Percentiles rank a stretch among this genome's conserved stretches.
Evolutionary conservation across 2,329 filamentous ascomycete genomes (phyloP).

Genomic region (Claviceps arundinis): DNA sequence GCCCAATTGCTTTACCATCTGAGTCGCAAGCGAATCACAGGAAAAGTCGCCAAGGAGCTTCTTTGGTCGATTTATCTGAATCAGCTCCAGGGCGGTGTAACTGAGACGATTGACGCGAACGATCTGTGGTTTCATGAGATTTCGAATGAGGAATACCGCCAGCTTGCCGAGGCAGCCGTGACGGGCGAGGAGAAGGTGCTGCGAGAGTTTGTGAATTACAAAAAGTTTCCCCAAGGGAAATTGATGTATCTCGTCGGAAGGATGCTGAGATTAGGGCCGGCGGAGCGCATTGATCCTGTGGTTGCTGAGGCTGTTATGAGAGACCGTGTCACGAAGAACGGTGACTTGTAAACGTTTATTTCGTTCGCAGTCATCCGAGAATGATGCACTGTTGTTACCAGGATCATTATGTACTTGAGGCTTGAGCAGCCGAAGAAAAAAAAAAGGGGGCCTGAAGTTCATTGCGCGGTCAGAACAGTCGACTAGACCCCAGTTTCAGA

Average conservation of each 20-base stretch:
- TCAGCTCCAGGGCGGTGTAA: slow-evolving; percentile 29
- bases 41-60: slow-evolving; percentile 44
- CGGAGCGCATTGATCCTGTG: slow-evolving; percentile 40
- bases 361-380: too few relatives aligned
- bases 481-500: neutral
- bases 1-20: slow-evolving; percentile 38
- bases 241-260: slow-evolving; percentile 48
- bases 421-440: too few relatives aligned
- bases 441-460: too few relatives aligned
- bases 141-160: slow-evolving; percentile 30
- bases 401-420: too few relatives aligned
- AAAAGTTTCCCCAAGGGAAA: slow-evolving; percentile 41
- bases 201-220: slow-evolving; percentile 29
- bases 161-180: slow-evolving; percentile 30
- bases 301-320: slow-evolving; percentile 36
- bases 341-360: too few relatives aligned
- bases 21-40: slow-evolving; percentile 35
- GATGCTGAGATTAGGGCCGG: slow-evolving; percentile 40
- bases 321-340: slow-evolving; percentile 13
- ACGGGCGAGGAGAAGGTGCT: slow-evolving; percentile 34
- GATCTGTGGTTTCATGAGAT: slow-evolving; percentile 44
- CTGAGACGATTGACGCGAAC: slow-evolving; percentile 30
- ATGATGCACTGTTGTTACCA: too few relatives aligned
- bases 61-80: slow-evolving; percentile 38
- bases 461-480: neutral